A percentile compares a stretch with the other conserved stretches of the same genome.
Evolutionary conservation across 1,139 yeast species (phyloP).

Genomic region (Starmera stellimalicola): DNA sequence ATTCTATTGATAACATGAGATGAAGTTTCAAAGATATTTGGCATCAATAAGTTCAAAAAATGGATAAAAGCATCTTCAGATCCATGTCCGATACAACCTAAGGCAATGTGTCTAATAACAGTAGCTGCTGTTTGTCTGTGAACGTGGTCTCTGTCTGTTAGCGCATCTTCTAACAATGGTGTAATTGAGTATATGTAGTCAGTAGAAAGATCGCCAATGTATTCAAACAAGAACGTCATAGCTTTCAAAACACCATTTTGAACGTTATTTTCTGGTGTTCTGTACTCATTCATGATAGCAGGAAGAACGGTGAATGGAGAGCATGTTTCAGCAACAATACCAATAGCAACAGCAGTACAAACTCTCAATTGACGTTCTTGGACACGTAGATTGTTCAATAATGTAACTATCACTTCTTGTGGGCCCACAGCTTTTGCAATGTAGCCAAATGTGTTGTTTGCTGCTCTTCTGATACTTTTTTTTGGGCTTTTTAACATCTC

Average conservation of each 20-base stretch:
- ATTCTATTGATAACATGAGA: slow-evolving; percentile 89
- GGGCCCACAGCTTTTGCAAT: slow-evolving; percentile 95
- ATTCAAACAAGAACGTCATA: slow-evolving; percentile 87
- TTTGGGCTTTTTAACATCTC: slow-evolving; percentile 85
- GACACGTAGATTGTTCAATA: slow-evolving; percentile 75
- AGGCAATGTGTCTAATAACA: slow-evolving; percentile 72
- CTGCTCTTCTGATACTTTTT: slow-evolving; percentile 72
- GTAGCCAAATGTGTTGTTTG: slow-evolving; percentile 85
- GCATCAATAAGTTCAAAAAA: slow-evolving; percentile 63
- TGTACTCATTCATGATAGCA: slow-evolving; percentile 90
- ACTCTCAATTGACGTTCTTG: slow-evolving; percentile 96
- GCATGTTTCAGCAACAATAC: slow-evolving; percentile 91
- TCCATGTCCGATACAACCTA: slow-evolving; percentile 70
- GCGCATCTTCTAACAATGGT: slow-evolving; percentile 81
- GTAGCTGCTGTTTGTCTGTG: slow-evolving; percentile 95
- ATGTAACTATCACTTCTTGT: slow-evolving; percentile 80
- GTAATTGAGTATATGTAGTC: slow-evolving; percentile 79
- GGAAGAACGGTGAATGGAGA: slow-evolving; percentile 95
- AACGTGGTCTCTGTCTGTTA: slow-evolving; percentile 84
- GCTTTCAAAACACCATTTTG: slow-evolving; percentile 95
- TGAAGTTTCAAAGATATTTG: slow-evolving; percentile 85
- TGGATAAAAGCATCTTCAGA: slow-evolving; percentile 72
- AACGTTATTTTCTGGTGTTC: slow-evolving; percentile 86
- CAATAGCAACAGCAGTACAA: slow-evolving; percentile 97
- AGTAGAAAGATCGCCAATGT: slow-evolving; percentile 72